A percentile compares a stretch with the other conserved stretches of the same genome.
Evolutionary conservation across 208 protist genomes (phyloP).

Genomic region (Leishmania martiniquensis): DNA sequence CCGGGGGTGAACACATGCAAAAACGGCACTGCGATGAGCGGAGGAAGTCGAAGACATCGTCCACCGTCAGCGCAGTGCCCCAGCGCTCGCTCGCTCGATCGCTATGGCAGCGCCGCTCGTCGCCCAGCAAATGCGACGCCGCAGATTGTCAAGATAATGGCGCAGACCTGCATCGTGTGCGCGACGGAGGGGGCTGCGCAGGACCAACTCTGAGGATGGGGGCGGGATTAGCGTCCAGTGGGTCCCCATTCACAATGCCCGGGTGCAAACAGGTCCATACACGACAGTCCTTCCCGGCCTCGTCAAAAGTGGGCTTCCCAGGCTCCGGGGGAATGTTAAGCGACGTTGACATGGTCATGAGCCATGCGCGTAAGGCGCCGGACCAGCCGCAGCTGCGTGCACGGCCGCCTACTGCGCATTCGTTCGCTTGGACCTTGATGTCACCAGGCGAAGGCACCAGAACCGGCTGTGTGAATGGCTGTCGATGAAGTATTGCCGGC

Average conservation of each 20-base stretch:
- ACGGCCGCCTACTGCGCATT: background rate
- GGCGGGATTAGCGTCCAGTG: background rate
- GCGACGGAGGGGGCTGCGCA: too few relatives aligned
- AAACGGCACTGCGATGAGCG: background rate
- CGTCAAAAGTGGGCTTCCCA: background rate
- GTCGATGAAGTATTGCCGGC: background rate
- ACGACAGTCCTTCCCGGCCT: background rate
- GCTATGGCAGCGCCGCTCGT: accelerated
- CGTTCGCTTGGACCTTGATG: background rate
- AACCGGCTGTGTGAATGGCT: too few relatives aligned
- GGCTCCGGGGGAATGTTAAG: background rate
- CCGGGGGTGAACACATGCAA: background rate
- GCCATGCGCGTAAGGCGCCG: background rate
- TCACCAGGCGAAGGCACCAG: background rate
- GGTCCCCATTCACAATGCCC: too few relatives aligned
- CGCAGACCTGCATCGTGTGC: background rate
- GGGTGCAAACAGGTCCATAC: background rate
- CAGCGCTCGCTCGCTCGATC: too few relatives aligned
- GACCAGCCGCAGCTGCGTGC: background rate
- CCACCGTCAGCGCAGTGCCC: background rate
- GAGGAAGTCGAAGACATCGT: background rate
- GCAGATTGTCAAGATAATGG: background rate
- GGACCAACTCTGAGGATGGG: background rate
- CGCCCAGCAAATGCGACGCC: background rate
- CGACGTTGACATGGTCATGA: background rate